phyloP scores from a whole-genome alignment of 2,329 filamentous ascomycete genomes.

The Spiromastix sp. region DNA sequence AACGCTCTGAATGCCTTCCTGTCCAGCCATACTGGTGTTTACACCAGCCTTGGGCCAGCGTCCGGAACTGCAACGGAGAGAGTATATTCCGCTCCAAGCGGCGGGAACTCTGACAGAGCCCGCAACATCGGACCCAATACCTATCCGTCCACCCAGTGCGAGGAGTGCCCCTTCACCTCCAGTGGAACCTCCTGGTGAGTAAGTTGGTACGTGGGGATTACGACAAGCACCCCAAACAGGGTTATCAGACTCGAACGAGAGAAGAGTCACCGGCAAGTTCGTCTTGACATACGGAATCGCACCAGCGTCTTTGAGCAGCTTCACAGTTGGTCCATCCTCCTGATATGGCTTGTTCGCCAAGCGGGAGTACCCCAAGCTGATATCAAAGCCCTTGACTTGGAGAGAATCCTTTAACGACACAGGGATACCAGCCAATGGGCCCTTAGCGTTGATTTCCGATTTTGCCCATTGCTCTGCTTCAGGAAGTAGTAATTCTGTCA shows the following conservation, averaged over 20 bases:
- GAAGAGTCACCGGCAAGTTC: slow-evolving; percentile 72
- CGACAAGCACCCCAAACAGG: slow-evolving; percentile 71
- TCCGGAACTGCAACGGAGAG: slow-evolving; percentile 75
- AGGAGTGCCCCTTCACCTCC: slow-evolving; percentile 75
- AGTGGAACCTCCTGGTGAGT: slow-evolving; percentile 81
- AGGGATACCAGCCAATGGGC: slow-evolving; percentile 77
- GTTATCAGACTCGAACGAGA: slow-evolving; percentile 74
- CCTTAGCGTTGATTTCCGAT: slow-evolving; percentile 58
- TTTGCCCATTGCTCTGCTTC: slow-evolving; percentile 65
- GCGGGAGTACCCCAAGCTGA: slow-evolving; percentile 67
- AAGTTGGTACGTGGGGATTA: slow-evolving; percentile 75
- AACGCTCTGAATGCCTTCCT: slow-evolving; percentile 80
- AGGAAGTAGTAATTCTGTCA: slow-evolving; percentile 75
- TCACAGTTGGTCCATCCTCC: slow-evolving; percentile 62
- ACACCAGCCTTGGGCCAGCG: slow-evolving; percentile 81
- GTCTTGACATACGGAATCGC: slow-evolving; percentile 91
- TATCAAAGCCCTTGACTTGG: slow-evolving; percentile 72
- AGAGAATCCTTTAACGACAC: slow-evolving; percentile 73
- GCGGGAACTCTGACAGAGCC: slow-evolving; percentile 80
- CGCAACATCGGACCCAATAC: slow-evolving; percentile 83
- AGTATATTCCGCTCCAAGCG: slow-evolving; percentile 83
- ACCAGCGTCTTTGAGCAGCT: slow-evolving; percentile 71
- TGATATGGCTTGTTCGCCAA: slow-evolving; percentile 56
- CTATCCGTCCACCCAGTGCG: slow-evolving; percentile 72
- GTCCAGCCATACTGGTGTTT: slow-evolving; percentile 80